Evolutionary conservation across 83 land plant genomes (phyloP), one percentile per base, ranked within the genome.

Genomic region (Diphasiastrum complanatum): DNA sequence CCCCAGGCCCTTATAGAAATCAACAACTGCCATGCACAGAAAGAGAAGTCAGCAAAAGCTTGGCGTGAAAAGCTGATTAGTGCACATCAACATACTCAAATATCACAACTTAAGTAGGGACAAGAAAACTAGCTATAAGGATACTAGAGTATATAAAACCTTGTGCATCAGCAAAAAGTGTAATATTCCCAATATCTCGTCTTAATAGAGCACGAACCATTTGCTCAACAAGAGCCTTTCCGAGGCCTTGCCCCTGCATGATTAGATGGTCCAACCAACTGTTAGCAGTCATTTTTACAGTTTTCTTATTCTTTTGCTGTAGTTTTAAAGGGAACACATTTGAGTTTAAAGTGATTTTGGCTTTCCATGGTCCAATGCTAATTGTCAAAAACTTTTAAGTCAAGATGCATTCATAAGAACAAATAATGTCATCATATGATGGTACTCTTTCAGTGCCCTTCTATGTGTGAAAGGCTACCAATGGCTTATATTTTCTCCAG

Each of bases 141-240:
- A 4, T 11, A 29, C 3, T 11, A 40, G 45, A 49, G 19, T 20
- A 8, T 29, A 31, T 18, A 16, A 1, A 24, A 76, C 92, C 92
- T 84, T 84, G 70, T 47, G 75, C 80, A 61, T 87, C 93, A 11
- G 93, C 89, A 73, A 87, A 87, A 28, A 87, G 68, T 29, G 89
- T 76, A 49, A 87, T 87, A 52, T 87, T 87, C 10, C 85, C 89
- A 72, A 87, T 87, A 40, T 87, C 89, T 61, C 78, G 79, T 81
- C 81, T 81, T 33, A 87, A 66, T 47, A 87, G 71, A 29, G 89
- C 71, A 32, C 81, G 76, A 29, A 87, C 72, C 68, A 84, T 64
- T 71, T 87, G 81, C 66, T 87, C 89, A 33, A 87, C 64, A 29
- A 87, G 83, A 26, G 83, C 83, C 68, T 84, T 87, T 43, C 93